Base-by-base conservation (phyloP, 805 yeast species). In the Teunomyces pallodes region DNA sequence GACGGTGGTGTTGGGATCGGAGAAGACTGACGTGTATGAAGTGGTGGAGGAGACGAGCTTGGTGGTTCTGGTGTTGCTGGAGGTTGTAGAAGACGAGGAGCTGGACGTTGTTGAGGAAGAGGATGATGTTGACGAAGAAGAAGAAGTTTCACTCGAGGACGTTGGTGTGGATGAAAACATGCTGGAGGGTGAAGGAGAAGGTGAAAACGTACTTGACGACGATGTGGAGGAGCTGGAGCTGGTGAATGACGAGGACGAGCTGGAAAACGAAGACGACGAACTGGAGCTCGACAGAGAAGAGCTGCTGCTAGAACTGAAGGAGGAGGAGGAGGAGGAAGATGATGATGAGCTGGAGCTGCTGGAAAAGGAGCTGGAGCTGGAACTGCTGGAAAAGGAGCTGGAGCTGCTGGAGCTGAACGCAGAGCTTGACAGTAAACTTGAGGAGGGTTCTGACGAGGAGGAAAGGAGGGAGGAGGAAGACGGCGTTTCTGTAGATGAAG, bases 1-100 rank as follows among this genome's bases (percentile, higher is more conserved):
- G 43, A 72, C 63, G 36, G 78, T 73, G 9, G 74, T 70, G 44
- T 66, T 69, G 4, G 64, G 61, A 16, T 45, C 43, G 10, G 52
- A 56, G 33, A 60, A 54, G 42, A 56, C 35, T 16, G 66, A 59
- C 16, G 66, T 59, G 46, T 46, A 51, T n/a, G 50, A 46, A 3
- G 50, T 20, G 42, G 46, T 47, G 3, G 55, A 42, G 8, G 49
- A 42, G 13, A 38, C 45, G 35, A 24, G 6, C 7, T 26, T 40
- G 10, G 28, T 39, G 2, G 46, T 27, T 7, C 43, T 14, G 20
- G 48, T 26, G 40, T 45, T 16, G 16, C 45, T 36, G 45, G 46
- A 52, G 27, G 46, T 36, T 39, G 48, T 50, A 42, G 44, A 54
- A 42, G 45, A 54, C 47, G 32, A 55, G 49, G 43, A 27, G 42